Evolutionary conservation across 2,329 filamentous ascomycete species (phyloP).

Genomic region (Chrysoporthe puriensis): DNA sequence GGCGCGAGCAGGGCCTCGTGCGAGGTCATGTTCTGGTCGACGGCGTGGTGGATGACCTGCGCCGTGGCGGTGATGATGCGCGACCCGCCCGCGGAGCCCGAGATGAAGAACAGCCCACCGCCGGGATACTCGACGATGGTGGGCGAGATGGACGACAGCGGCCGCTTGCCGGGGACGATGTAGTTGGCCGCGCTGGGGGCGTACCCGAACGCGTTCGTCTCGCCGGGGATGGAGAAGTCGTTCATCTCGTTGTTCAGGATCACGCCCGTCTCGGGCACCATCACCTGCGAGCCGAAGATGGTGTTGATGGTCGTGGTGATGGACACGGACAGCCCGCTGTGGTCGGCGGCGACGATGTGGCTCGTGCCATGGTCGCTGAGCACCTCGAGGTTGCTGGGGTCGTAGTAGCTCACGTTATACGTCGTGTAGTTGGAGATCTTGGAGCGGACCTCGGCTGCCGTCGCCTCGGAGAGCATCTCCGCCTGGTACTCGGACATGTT

Average conservation of each 20-base stretch:
- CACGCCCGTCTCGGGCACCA: slow-evolving; percentile 81
- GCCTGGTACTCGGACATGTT: slow-evolving; percentile 65
- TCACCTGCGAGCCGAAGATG: slow-evolving; percentile 74
- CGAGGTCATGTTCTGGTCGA: slow-evolving; percentile 66
- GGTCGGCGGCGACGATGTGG: slow-evolving; percentile 70
- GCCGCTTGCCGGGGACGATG: slow-evolving; percentile 75
- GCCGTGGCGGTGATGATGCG: slow-evolving; percentile 82
- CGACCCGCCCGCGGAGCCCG: slow-evolving; percentile 79
- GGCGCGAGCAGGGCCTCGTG: slow-evolving; percentile 66
- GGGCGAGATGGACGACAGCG: slow-evolving; percentile 76
- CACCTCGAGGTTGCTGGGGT: slow-evolving; percentile 51
- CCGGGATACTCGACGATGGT: slow-evolving; percentile 50
- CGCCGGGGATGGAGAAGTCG: slow-evolving; percentile 78
- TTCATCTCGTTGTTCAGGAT: slow-evolving; percentile 69
- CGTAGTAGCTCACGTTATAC: slow-evolving; percentile 46
- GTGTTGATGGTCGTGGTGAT: slow-evolving; percentile 83
- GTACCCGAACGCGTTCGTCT: slow-evolving; percentile 76
- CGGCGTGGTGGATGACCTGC: slow-evolving; percentile 72
- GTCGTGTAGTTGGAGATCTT: slow-evolving; percentile 49
- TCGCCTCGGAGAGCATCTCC: slow-evolving; percentile 64
- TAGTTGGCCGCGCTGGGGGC: slow-evolving; percentile 76
- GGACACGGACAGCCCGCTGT: slow-evolving; percentile 71
- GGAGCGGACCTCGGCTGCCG: slow-evolving; percentile 56
- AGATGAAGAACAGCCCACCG: slow-evolving; percentile 66
- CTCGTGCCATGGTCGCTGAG: slow-evolving; percentile 68